phyloP scores from a whole-genome alignment of 2,329 filamentous ascomycete genomes.

The Dothistroma pini region DNA sequence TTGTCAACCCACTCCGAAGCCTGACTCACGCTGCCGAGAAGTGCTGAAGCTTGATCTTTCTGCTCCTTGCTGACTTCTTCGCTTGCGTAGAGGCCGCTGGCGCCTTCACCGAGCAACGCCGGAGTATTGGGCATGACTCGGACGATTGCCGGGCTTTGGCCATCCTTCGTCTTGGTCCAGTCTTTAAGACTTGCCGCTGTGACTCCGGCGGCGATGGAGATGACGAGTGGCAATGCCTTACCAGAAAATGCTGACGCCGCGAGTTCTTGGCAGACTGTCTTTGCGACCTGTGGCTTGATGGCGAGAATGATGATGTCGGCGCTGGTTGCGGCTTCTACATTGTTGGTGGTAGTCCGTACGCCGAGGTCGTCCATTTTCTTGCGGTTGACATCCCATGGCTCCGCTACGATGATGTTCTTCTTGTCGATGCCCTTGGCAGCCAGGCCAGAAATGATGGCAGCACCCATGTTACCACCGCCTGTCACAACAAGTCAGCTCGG shows the following conservation, averaged over 20 bases:
- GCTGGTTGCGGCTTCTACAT: constrained; percentile 23
- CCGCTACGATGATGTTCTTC: constrained; percentile 27
- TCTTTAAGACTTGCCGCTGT: constrained; percentile 22
- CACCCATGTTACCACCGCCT: constrained; percentile 32
- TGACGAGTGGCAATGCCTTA: constrained; percentile 20
- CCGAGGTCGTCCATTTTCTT: constrained; percentile 29
- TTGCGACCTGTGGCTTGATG: constrained; percentile 30
- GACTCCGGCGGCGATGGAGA: constrained; percentile 29
- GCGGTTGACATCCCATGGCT: constrained; percentile 30
- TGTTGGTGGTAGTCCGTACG: constrained; percentile 26
- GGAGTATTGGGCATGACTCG: constrained; percentile 31
- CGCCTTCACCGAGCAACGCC: constrained; percentile 28
- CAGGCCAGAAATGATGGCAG: constrained; percentile 29
- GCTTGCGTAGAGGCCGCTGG: constrained; percentile 26
- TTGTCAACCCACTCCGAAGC: constrained; percentile 28
- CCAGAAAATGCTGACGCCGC: constrained; percentile 17
- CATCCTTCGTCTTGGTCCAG: constrained; percentile 23
- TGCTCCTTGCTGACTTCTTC: constrained; percentile 23
- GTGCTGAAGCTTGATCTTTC: constrained; percentile 21
- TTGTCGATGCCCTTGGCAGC: constrained; percentile 23
- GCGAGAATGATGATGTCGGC: constrained; percentile 30
- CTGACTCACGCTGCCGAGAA: constrained; percentile 26
- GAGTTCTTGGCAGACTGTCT: constrained; percentile 27
- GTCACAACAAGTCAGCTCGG: constrained; percentile 1
- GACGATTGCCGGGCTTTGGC: constrained; percentile 24